Conservation (phyloP, 2,329 filamentous ascomycete genomes). For the Huntiella decipiens region DNA sequence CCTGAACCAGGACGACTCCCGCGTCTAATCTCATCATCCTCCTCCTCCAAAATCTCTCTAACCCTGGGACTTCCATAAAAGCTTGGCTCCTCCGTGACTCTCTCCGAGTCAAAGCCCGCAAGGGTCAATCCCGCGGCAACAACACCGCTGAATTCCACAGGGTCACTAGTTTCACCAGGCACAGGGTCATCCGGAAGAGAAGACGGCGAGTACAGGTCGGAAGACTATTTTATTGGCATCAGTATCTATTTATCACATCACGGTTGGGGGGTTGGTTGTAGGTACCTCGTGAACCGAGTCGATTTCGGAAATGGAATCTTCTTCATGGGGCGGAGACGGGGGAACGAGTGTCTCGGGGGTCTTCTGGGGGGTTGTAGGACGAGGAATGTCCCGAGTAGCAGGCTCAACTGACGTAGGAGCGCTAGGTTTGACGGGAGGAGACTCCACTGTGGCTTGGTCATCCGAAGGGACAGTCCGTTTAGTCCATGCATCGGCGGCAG, state of each 20-base stretch:
- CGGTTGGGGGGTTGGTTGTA: neutral
- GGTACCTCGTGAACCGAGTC: conserved; percentile 8
- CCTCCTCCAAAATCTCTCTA: neutral
- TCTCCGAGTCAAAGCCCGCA: conserved; percentile 1
- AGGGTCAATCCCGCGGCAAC: conserved; percentile 6
- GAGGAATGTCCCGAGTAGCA: too few relatives aligned
- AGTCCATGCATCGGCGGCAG: neutral
- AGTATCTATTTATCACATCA: conserved; percentile 1
- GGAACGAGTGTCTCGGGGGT: too few relatives aligned
- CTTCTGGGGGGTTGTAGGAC: too few relatives aligned
- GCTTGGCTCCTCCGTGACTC: conserved; percentile 4
- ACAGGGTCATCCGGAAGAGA: conserved; percentile 4
- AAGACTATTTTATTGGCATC: conserved; percentile 8
- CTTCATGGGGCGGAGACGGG: neutral
- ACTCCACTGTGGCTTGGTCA: too few relatives aligned
- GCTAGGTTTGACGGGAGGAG: too few relatives aligned
- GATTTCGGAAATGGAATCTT: conserved; percentile 10
- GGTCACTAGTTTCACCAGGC: neutral
- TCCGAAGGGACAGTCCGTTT: neutral
- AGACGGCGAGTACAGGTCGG: conserved; percentile 7
- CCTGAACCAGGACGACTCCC: neutral
- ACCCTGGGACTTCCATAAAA: conserved; percentile 3
- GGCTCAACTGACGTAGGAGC: too few relatives aligned
- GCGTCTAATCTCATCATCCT: neutral
- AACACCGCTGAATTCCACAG: conserved; percentile 6